phyloP scores from a whole-genome alignment of 2,329 filamentous ascomycete genomes.

The Colletotrichum tamarilloi region DNA sequence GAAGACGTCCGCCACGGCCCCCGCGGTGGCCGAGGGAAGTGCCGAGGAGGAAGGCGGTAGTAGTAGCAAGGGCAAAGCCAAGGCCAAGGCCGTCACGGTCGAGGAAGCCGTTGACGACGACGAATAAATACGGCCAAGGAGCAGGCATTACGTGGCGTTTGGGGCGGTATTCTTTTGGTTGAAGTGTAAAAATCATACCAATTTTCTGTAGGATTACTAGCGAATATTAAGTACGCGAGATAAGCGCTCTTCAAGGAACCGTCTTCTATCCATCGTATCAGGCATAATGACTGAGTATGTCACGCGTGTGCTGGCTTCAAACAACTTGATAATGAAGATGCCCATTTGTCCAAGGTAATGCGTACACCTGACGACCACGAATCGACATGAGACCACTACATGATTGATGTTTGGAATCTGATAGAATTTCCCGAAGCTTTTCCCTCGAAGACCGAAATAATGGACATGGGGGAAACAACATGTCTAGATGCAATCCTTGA shows the following conservation, averaged over 20 bases:
- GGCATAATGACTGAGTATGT: background rate
- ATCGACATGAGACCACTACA: background rate
- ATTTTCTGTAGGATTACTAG: conserved; percentile 28
- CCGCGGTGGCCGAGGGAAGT: conserved; percentile 23
- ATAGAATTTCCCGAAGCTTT: too few species aligned
- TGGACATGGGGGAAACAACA: too few species aligned
- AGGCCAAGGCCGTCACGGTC: conserved; percentile 58
- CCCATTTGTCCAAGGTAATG: background rate
- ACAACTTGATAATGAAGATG: background rate
- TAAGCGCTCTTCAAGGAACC: background rate
- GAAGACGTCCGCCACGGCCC: conserved; percentile 14
- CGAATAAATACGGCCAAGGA: conserved; percentile 39
- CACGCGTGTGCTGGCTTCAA: background rate
- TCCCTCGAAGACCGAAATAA: too few species aligned
- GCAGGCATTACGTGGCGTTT: conserved; percentile 29
- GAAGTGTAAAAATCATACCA: conserved; percentile 35
- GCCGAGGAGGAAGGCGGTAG: background rate
- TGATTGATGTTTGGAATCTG: too few species aligned
- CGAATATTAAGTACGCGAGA: conserved; percentile 7
- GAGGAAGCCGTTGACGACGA: conserved; percentile 57
- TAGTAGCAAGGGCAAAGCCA: conserved; percentile 54
- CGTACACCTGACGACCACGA: background rate
- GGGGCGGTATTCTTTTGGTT: conserved; percentile 1
- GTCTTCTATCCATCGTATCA: background rate
- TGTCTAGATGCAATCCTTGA: background rate